Conservation (phyloP, 352 stramenopile genomes). For the Pythium dissotocum region DNA sequence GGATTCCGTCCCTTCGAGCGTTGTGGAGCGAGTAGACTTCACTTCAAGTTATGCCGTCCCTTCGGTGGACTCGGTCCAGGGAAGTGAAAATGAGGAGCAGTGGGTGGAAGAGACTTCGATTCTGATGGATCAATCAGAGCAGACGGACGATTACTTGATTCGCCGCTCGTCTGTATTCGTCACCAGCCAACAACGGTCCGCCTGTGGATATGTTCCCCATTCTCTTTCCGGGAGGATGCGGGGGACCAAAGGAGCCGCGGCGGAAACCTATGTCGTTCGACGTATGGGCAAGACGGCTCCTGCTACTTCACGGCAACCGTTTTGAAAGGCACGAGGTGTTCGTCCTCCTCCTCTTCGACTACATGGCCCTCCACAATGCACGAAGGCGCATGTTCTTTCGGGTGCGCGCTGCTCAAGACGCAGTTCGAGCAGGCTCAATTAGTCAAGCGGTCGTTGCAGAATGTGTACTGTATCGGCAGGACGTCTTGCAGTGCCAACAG, state of each 20-base stretch:
- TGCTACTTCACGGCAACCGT: conserved; percentile 20
- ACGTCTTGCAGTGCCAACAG: background rate
- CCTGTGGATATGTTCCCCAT: conserved; percentile 28
- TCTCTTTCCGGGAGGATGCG: conserved; percentile 28
- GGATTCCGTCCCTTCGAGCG: too few species aligned
- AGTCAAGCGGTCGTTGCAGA: conserved; percentile 7
- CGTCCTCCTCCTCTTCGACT: conserved; percentile 32
- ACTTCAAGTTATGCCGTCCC: conserved; percentile 11
- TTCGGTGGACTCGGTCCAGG: background rate
- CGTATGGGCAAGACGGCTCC: conserved; percentile 17
- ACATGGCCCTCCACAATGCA: conserved; percentile 14
- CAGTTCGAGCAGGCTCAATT: conserved; percentile 13
- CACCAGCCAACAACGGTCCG: conserved; percentile 4
- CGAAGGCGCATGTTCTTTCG: conserved; percentile 24
- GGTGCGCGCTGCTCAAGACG: conserved; percentile 20
- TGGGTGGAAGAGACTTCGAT: conserved; percentile 12
- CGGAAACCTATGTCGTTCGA: conserved; percentile 16
- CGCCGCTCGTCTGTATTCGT: conserved; percentile 20
- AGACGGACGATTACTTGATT: conserved; percentile 14
- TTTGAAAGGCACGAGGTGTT: conserved; percentile 35
- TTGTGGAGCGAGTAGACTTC: conserved; percentile 10
- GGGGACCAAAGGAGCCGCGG: conserved; percentile 22
- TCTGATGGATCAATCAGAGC: conserved; percentile 6
- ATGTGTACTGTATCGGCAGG: conserved; percentile 22
- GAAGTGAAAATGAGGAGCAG: background rate